Conservation (phyloP, 805 yeast species). For the Ogataea degrootiae region DNA sequence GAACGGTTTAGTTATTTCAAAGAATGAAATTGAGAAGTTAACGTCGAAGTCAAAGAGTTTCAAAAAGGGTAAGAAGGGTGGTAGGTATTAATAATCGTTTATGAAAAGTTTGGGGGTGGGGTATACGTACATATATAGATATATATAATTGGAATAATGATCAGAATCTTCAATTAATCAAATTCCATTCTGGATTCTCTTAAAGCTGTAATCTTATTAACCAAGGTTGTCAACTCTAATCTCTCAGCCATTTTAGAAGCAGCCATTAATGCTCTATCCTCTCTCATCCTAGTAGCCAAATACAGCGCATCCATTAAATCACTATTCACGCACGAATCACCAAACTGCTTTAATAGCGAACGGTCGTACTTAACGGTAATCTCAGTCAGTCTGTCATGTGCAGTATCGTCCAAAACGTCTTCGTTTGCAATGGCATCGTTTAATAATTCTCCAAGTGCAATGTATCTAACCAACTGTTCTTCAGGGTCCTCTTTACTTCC, state of each 20-base stretch:
- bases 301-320: slow-evolving; percentile 63
- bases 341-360: slow-evolving; percentile 71
- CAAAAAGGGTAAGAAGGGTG: slow-evolving; percentile 10
- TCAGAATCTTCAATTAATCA: slow-evolving; percentile 10
- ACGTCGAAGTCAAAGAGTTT: slow-evolving; percentile 19
- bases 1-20: slow-evolving; percentile 71
- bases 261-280: slow-evolving; percentile 76
- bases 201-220: slow-evolving; percentile 48
- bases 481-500: slow-evolving; percentile 42
- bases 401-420: slow-evolving; percentile 32
- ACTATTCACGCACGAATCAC: slow-evolving; percentile 64
- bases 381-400: slow-evolving; percentile 44
- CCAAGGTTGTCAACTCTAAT: slow-evolving; percentile 47
- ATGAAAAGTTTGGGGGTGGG: not conserved
- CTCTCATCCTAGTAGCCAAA: slow-evolving; percentile 62
- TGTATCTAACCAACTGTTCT: slow-evolving; percentile 58
- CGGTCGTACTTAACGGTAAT: slow-evolving; percentile 65
- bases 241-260: slow-evolving; percentile 83
- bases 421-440: slow-evolving; percentile 47
- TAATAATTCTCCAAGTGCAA: slow-evolving; percentile 55
- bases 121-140: not conserved
- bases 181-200: slow-evolving; percentile 45
- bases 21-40: slow-evolving; percentile 56
- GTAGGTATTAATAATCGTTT: not conserved
- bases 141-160: not conserved